These are phyloP conservation scores for Piedraia hortae DNA, from an alignment of 2,329 filamentous ascomycete genomes.

Conservation along the genomic window DNA sequence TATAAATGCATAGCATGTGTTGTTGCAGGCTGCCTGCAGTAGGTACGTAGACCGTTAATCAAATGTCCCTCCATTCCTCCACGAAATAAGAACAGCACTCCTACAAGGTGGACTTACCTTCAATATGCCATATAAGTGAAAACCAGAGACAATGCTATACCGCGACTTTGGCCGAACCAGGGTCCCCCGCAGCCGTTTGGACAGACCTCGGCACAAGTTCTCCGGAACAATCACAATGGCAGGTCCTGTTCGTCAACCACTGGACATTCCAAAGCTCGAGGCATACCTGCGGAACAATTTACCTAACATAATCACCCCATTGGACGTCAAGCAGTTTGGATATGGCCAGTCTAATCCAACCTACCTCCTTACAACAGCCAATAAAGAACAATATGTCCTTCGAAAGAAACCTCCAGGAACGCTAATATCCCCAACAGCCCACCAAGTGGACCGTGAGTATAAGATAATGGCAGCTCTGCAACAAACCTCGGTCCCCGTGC, in stretches of 20 bases:
- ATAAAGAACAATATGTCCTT: slow-evolving; percentile 52
- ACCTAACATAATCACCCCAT: slow-evolving; percentile 55
- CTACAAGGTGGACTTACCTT: too few relatives aligned
- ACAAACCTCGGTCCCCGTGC: slow-evolving; percentile 59
- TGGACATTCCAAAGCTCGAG: slow-evolving; percentile 56
- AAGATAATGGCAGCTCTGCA: slow-evolving; percentile 64
- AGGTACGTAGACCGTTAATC: too few relatives aligned
- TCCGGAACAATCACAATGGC: slow-evolving; percentile 31
- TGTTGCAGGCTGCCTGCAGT: too few relatives aligned
- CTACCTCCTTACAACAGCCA: slow-evolving; percentile 56
- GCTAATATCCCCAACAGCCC: slow-evolving; percentile 75
- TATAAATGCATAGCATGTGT: too few relatives aligned
- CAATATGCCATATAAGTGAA: too few relatives aligned
- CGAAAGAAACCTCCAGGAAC: slow-evolving; percentile 95
- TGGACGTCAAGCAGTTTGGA: slow-evolving; percentile 81
- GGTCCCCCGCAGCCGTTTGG: too few relatives aligned
- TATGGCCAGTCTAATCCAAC: slow-evolving; percentile 96
- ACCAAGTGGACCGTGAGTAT: slow-evolving; percentile 91
- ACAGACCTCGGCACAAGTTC: too few relatives aligned
- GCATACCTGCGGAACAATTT: slow-evolving; percentile 51
- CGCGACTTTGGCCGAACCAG: too few relatives aligned
- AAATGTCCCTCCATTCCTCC: too few relatives aligned
- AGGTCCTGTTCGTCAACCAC: slow-evolving; percentile 65
- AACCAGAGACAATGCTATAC: too few relatives aligned
- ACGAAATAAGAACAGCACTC: too few relatives aligned